phyloP scores from a whole-genome alignment of 2,329 filamentous ascomycete genomes.

The Fusarium sp. region DNA sequence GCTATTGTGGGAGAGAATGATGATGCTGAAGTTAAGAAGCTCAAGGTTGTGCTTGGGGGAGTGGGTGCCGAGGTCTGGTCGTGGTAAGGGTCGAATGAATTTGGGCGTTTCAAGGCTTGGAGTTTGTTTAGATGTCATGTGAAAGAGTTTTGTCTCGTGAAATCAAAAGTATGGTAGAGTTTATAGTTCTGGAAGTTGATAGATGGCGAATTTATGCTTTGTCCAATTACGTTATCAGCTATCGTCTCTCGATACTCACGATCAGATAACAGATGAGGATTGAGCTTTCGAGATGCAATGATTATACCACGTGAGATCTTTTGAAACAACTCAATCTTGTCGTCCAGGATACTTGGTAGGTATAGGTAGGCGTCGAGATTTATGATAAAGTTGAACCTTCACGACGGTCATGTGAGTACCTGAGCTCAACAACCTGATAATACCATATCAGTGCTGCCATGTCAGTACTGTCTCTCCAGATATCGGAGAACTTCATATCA shows the following conservation, averaged over 20 bases:
- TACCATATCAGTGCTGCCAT: neutral
- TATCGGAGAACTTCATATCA: neutral
- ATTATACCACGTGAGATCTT: neutral
- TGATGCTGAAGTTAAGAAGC: neutral
- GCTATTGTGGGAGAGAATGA: constrained; percentile 12
- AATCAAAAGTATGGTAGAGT: neutral
- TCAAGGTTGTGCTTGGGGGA: constrained; percentile 42
- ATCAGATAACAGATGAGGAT: neutral
- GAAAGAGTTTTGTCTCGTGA: neutral
- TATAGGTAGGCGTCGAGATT: neutral
- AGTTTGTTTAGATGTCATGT: constrained; percentile 6
- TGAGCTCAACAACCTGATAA: neutral
- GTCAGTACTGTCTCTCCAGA: neutral
- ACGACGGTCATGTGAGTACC: neutral
- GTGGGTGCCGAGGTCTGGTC: constrained; percentile 45
- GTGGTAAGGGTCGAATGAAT: constrained; percentile 17
- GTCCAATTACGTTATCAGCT: neutral
- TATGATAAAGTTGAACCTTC: neutral
- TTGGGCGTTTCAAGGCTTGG: constrained; percentile 13
- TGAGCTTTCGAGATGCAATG: neutral
- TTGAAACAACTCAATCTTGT: neutral
- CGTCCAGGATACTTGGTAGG: neutral
- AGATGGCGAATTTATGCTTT: neutral
- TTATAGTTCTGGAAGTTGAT: neutral
- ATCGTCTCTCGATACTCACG: neutral